Percentiles rank a stretch among this genome's conserved stretches.
Conservation (phyloP, 2,329 filamentous ascomycete species). For the Phyllosticta citribraziliensis region DNA sequence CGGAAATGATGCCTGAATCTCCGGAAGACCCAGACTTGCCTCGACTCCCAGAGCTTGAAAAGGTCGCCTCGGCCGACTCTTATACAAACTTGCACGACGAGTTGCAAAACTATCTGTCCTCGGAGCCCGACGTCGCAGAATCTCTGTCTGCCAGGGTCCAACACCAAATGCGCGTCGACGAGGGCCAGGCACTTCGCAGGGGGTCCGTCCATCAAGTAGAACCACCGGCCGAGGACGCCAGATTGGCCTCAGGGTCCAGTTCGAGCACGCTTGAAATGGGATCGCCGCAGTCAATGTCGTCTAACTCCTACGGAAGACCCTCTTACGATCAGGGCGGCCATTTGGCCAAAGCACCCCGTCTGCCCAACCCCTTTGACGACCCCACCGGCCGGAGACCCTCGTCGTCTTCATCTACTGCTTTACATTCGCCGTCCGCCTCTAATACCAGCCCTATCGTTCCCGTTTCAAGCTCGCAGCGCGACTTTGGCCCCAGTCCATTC, state of each 20-base stretch:
- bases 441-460: conserved; percentile 9
- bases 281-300: conserved; percentile 14
- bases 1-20: conserved; percentile 15
- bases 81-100: conserved; percentile 18
- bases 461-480: conserved; percentile 7
- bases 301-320: conserved; percentile 8
- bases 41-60: conserved; percentile 19
- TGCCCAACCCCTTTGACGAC: conserved; percentile 9
- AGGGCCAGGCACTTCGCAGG: conserved; percentile 41
- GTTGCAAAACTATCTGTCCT: conserved; percentile 21
- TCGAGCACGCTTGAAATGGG: conserved; percentile 19
- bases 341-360: conserved; percentile 1
- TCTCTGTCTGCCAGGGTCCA: conserved; percentile 38
- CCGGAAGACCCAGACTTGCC: conserved; percentile 36
- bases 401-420: conserved; percentile 5
- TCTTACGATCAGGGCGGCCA: conserved; percentile 6
- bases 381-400: conserved; percentile 7
- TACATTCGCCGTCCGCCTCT: conserved; percentile 1
- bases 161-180: conserved; percentile 42
- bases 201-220: conserved; percentile 21
- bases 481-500: conserved; percentile 5
- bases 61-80: conserved; percentile 15
- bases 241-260: conserved; percentile 23
- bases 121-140: conserved; percentile 25
- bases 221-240: conserved; percentile 14